Percentiles rank a stretch among this genome's conserved stretches.
phyloP scores from a whole-genome alignment of 129 eudicot genomes.

The Tagetes patula region DNA sequence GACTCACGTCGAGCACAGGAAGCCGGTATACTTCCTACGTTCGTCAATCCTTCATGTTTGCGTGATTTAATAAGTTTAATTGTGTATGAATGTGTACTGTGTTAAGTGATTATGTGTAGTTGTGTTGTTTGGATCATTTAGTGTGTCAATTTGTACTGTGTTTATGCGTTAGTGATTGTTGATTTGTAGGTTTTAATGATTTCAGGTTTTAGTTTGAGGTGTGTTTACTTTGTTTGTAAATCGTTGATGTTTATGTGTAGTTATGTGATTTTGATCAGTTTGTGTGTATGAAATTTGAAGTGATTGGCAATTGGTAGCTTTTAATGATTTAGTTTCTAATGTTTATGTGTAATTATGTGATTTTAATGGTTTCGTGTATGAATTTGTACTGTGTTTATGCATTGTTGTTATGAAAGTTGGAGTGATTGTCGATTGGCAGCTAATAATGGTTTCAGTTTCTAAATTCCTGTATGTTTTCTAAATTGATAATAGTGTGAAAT shows the following conservation, averaged over 20 bases:
- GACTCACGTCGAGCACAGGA: conserved; percentile 91
- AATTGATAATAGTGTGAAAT: not conserved
- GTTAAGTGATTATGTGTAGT: no score
- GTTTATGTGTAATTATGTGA: not conserved
- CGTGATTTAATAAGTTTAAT: no score
- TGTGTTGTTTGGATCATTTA: no score
- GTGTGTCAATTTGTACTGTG: no score
- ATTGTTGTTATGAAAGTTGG: not conserved
- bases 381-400: not conserved
- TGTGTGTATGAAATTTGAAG: not conserved
- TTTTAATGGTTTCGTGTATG: not conserved
- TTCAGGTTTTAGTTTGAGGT: no score
- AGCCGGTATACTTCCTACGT: conserved; percentile 51
- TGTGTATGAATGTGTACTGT: not conserved
- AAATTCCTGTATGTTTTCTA: not conserved
- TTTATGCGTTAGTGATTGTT: no score
- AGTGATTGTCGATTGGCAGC: not conserved
- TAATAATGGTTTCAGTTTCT: not conserved
- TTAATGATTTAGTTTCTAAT: not conserved
- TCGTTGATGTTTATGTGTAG: not conserved
- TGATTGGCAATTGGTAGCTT: not conserved
- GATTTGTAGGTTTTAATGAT: no score
- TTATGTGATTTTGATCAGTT: not conserved
- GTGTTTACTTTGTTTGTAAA: no score
- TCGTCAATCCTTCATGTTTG: not conserved